Conservation (phyloP, 1,284 basidiomycete genomes). For the Chalciporus sp. region DNA sequence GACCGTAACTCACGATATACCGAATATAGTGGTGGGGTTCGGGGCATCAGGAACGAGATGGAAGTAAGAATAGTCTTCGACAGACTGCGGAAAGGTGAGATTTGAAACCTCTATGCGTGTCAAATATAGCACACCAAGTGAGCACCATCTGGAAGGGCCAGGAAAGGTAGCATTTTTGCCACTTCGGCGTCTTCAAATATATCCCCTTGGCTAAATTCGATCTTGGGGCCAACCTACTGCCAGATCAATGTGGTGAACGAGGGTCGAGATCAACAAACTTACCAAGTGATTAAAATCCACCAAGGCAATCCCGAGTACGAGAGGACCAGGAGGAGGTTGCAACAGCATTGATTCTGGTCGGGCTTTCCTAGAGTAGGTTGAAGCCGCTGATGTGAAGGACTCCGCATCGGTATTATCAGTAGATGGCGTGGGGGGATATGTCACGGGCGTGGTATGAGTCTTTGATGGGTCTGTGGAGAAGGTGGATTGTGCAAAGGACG, state of each 20-base stretch:
- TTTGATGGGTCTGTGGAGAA: conserved; percentile 39
- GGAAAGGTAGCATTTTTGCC: conserved; percentile 85
- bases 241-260: conserved; percentile 15
- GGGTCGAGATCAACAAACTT: conserved; percentile 16
- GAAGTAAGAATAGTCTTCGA: conserved; percentile 98
- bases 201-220: conserved; percentile 77
- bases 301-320: conserved; percentile 82
- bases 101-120: conserved; percentile 4
- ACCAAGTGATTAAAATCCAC: conserved; percentile 93
- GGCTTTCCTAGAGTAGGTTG: conserved; percentile 69
- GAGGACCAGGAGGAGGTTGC: conserved; percentile 55
- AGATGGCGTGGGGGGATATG: conserved; percentile 60
- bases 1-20: conserved; percentile 77
- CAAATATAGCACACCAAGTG: conserved; percentile 68
- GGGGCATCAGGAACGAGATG: conserved; percentile 76
- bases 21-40: conserved; percentile 83
- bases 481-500: conserved; percentile 50
- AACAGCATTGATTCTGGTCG: conserved; percentile 76
- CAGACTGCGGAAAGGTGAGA: conserved; percentile 53
- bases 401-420: conserved; percentile 50
- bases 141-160: conserved; percentile 97
- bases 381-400: conserved; percentile 65
- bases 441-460: conserved; percentile 35
- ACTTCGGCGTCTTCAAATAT: conserved; percentile 84
- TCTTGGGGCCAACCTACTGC: conserved; percentile 82